Percentiles rank a stretch among this genome's conserved stretches.
Evolutionary conservation across 1,284 basidiomycete species (phyloP).

Genomic region (Naganishia sp.): DNA sequence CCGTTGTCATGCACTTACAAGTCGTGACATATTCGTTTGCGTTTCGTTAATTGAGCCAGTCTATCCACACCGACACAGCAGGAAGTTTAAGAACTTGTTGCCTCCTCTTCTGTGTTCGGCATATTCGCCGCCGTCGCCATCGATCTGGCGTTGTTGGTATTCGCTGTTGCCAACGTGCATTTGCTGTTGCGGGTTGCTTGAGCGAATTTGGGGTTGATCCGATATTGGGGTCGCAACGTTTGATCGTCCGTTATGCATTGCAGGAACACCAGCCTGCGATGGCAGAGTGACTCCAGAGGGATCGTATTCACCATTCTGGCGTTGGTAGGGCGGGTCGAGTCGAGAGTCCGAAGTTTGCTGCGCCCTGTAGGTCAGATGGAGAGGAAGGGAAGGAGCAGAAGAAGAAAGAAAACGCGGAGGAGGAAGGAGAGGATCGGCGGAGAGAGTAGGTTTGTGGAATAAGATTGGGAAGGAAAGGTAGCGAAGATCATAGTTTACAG

Average conservation of each 20-base stretch:
- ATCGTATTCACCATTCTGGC: conserved; percentile 40
- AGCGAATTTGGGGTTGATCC: conserved; percentile 43
- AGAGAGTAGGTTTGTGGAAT: too few species aligned
- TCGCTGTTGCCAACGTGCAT: conserved; percentile 38
- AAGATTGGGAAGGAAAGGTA: conserved; percentile 1
- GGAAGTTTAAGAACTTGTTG: conserved; percentile 47
- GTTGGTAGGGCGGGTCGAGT: conserved; percentile 23
- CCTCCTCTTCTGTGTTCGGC: conserved; percentile 42
- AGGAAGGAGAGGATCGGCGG: background rate
- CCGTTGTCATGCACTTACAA: conserved; percentile 1
- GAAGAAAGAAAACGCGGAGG: conserved; percentile 2
- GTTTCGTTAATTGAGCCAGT: conserved; percentile 6
- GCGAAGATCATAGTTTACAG: background rate
- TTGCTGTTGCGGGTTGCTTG: conserved; percentile 35
- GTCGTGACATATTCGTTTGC: conserved; percentile 21
- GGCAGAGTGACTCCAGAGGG: conserved; percentile 43
- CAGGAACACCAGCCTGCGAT: conserved; percentile 43
- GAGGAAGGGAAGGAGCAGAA: conserved; percentile 7
- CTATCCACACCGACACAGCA: conserved; percentile 45
- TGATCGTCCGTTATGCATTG: conserved; percentile 38
- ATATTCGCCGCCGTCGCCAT: conserved; percentile 46
- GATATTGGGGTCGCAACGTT: conserved; percentile 40
- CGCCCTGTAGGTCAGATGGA: conserved; percentile 16
- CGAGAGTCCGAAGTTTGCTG: conserved; percentile 28
- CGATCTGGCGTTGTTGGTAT: conserved; percentile 40